Conservation (phyloP, 108 stramenopile genomes). For the Cyclotella kingstonii region DNA sequence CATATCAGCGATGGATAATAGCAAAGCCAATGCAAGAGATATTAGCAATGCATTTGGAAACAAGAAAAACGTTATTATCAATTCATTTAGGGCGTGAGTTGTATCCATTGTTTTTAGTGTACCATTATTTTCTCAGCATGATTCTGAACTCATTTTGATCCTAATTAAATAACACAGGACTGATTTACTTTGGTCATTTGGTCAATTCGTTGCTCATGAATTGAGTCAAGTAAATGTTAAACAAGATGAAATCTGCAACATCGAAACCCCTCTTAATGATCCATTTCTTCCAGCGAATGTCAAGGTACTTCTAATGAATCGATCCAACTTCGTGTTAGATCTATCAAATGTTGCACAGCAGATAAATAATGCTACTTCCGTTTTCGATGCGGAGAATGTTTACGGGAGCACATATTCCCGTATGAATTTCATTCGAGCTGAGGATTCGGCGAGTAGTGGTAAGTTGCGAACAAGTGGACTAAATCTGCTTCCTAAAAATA, state of each 20-base stretch:
- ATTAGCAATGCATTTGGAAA: not conserved
- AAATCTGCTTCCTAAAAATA: conserved; percentile 27
- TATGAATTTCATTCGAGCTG: conserved; percentile 8
- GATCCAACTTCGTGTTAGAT: not conserved
- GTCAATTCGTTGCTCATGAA: conserved; percentile 32
- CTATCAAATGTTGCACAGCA: conserved; percentile 2
- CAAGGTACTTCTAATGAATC: conserved; percentile 2
- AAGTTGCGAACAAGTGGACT: conserved; percentile 12
- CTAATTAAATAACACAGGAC: no score
- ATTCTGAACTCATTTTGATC: not conserved
- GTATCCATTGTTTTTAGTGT: not conserved
- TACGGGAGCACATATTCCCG: conserved; percentile 14
- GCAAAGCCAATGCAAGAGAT: not conserved
- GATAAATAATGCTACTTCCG: conserved; percentile 12
- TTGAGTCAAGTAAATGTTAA: conserved; percentile 9
- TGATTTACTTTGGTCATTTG: conserved; percentile 25
- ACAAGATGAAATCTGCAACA: not conserved
- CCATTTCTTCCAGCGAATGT: conserved; percentile 1
- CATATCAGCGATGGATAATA: not conserved
- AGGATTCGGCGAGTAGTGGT: conserved; percentile 5
- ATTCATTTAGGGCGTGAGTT: not conserved
- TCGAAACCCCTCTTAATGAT: not conserved
- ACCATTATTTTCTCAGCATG: not conserved
- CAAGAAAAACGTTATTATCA: not conserved
- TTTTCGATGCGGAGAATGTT: conserved; percentile 16